phyloP scores from a whole-genome alignment of 129 eudicot species.

The Kitagawia praeruptora region DNA sequence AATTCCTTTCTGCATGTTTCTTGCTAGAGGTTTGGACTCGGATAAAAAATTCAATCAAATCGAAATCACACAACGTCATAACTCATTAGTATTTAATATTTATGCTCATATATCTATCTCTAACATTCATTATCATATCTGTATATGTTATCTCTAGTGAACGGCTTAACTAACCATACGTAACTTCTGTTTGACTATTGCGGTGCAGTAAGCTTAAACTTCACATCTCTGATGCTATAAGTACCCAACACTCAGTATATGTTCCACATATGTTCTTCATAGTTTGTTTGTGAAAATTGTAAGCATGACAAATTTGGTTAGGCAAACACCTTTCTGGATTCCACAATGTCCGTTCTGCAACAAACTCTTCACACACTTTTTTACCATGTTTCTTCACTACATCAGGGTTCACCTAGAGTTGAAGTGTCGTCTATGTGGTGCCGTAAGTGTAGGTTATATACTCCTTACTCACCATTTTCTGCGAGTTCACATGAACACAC shows the following conservation, averaged over 20 bases:
- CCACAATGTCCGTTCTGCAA: background rate
- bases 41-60: background rate
- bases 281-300: background rate
- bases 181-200: background rate
- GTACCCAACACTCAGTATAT: background rate
- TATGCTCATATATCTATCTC: background rate
- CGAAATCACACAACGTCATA: background rate
- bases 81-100: background rate
- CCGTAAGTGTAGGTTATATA: background rate
- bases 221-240: background rate
- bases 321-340: background rate
- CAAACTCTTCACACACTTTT: background rate
- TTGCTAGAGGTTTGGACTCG: background rate
- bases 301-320: background rate
- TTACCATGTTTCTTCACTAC: background rate
- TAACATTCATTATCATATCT: background rate
- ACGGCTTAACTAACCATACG: background rate
- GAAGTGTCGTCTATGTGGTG: background rate
- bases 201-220: background rate
- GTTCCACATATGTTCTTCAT: background rate
- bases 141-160: background rate
- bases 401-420: background rate
- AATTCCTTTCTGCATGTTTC: background rate
- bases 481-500: background rate
- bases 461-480: background rate